phyloP scores from a whole-genome alignment of 129 eudicot species.

The Ambrosia trifida region DNA sequence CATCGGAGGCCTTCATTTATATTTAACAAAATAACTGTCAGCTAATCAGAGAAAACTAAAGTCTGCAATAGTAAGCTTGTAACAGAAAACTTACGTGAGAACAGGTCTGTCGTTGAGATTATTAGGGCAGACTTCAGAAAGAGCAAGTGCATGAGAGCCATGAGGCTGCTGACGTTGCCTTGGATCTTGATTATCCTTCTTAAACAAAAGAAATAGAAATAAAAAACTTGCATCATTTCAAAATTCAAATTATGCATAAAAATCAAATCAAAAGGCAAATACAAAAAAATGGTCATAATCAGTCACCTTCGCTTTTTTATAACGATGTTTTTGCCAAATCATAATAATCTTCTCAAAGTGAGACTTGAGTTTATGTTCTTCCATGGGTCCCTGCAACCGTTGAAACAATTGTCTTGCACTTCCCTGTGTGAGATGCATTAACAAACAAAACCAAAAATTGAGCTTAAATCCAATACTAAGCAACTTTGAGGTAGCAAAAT shows the following conservation, averaged over 20 bases:
- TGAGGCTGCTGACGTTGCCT: constrained; percentile 79
- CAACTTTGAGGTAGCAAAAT: background rate
- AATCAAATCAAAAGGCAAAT: background rate
- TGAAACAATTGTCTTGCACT: constrained; percentile 94
- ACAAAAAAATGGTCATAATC: background rate
- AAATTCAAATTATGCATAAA: constrained; percentile 1
- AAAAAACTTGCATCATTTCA: background rate
- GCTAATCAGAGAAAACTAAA: constrained; percentile 7
- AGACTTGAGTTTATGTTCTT: constrained; percentile 78
- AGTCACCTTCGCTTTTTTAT: constrained; percentile 61
- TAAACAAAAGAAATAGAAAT: constrained; percentile 15
- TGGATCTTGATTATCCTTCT: constrained; percentile 70
- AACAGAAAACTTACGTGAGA: constrained; percentile 60
- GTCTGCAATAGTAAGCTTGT: background rate
- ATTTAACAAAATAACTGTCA: background rate
- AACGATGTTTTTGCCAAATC: constrained; percentile 58
- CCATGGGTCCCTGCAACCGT: constrained; percentile 86
- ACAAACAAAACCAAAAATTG: constrained; percentile 18
- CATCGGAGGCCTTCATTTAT: constrained; percentile 69
- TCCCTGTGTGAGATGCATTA: constrained; percentile 61
- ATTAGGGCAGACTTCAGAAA: constrained; percentile 83
- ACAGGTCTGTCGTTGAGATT: constrained; percentile 73
- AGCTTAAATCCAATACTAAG: constrained; percentile 10
- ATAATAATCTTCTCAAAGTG: constrained; percentile 75
- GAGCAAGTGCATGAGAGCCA: constrained; percentile 70